Percentiles rank a stretch among this genome's conserved stretches.
phyloP scores from a whole-genome alignment of 2,329 filamentous ascomycete genomes.

The Elsinoe ampelina region DNA sequence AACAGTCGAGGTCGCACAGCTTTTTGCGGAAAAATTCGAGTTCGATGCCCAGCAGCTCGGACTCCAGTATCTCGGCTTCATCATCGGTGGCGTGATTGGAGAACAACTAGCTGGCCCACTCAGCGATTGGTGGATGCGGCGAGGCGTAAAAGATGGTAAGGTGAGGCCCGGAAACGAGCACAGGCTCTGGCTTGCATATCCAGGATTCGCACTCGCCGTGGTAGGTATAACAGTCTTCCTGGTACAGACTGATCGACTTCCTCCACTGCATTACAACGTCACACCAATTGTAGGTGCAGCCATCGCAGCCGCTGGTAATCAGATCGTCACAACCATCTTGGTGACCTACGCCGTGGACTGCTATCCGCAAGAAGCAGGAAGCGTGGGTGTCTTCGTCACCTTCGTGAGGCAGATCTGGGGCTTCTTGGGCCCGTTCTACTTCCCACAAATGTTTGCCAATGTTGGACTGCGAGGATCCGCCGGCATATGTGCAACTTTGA shows the following conservation, averaged over 20 bases:
- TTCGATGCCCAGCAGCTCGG: constrained; percentile 49
- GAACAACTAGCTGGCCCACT: constrained; percentile 47
- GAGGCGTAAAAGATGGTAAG: constrained; percentile 26
- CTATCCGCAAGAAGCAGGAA: constrained; percentile 43
- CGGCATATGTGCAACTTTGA: constrained; percentile 30
- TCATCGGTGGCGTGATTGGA: constrained; percentile 47
- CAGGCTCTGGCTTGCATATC: constrained; percentile 48
- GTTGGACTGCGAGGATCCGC: constrained; percentile 25
- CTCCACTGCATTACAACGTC: constrained; percentile 41
- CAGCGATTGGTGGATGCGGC: constrained; percentile 45
- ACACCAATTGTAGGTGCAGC: constrained; percentile 47
- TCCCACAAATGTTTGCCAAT: constrained; percentile 32
- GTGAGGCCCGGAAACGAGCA: constrained; percentile 37
- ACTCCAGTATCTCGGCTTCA: constrained; percentile 46
- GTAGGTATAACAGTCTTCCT: constrained; percentile 45
- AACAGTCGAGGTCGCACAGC: constrained; percentile 49
- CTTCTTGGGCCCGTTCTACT: constrained; percentile 36
- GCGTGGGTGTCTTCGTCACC: constrained; percentile 51
- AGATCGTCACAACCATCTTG: constrained; percentile 51
- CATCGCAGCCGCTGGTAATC: constrained; percentile 45
- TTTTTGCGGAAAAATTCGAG: constrained; percentile 45
- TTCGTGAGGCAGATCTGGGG: constrained; percentile 47
- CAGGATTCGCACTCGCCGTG: constrained; percentile 41
- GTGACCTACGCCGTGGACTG: constrained; percentile 54
- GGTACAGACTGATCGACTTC: constrained; percentile 38